Conservation (phyloP, 202 grass and related monocot genomes). For the Carex arenaria region DNA sequence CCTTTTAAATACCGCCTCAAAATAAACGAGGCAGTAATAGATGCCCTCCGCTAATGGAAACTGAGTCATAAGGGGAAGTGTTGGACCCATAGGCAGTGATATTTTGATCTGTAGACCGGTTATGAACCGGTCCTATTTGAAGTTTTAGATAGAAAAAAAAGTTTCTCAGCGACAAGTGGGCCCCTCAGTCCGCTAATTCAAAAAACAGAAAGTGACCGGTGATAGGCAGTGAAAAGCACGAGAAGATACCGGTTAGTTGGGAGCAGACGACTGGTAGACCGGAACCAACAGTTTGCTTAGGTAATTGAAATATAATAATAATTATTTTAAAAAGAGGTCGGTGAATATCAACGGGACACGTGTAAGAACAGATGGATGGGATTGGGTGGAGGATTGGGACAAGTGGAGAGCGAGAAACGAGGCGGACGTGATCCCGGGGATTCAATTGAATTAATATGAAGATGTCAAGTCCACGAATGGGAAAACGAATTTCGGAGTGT, state of each 20-base stretch:
- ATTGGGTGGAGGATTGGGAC: not conserved
- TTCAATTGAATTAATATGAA: conserved; percentile 1
- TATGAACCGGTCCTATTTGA: not conserved
- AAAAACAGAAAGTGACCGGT: not conserved
- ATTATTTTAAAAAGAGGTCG: not conserved
- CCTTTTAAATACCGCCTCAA: not conserved
- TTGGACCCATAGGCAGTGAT: not conserved
- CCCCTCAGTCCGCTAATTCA: conserved; percentile 1
- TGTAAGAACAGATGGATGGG: not conserved
- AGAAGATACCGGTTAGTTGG: not conserved
- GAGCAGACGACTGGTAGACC: conserved; percentile 17
- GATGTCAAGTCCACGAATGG: not conserved
- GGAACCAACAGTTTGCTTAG: conserved; percentile 4
- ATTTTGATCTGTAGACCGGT: not conserved
- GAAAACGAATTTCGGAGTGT: too few relatives aligned
- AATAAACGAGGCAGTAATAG: not conserved
- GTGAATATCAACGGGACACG: not conserved
- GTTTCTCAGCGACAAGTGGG: not conserved
- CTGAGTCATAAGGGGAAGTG: not conserved
- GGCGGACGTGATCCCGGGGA: not conserved
- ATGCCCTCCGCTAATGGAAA: not conserved
- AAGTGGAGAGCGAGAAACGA: conserved; percentile 26
- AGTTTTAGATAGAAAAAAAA: not conserved
- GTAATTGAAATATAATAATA: not conserved
- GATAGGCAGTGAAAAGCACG: not conserved